Evolutionary conservation across 768 basidiomycete genomes (phyloP).

Genomic region (Pilatotrama ljubarskyi): DNA sequence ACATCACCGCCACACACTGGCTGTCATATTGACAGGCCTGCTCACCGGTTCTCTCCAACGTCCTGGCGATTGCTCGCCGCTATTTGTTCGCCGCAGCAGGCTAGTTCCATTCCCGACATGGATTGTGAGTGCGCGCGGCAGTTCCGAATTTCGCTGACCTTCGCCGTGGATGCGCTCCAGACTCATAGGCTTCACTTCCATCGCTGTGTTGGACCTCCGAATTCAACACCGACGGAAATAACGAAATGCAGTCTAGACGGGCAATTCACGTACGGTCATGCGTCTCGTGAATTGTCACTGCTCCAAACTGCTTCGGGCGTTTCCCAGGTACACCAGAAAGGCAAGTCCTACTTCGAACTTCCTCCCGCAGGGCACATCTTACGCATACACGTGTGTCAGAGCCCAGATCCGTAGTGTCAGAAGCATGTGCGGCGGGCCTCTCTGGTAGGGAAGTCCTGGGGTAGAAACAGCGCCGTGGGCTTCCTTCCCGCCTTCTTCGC

Average conservation of each 20-base stretch:
- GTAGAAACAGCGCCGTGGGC: no score
- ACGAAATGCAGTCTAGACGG: background rate
- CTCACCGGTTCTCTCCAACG: background rate
- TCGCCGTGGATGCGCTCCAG: background rate
- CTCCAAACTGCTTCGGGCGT: background rate
- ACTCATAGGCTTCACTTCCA: background rate
- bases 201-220: background rate
- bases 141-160: slow-evolving; percentile 1
- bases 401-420: no score
- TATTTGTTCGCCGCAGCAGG: background rate
- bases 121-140: background rate
- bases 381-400: background rate
- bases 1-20: slow-evolving; percentile 14
- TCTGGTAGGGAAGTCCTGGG: background rate
- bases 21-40: background rate
- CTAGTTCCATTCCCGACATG: slow-evolving; percentile 9
- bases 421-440: background rate
- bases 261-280: background rate
- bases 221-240: background rate
- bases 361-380: background rate
- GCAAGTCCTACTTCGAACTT: background rate
- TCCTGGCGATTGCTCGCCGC: background rate
- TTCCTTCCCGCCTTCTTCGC: background rate
- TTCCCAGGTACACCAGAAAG: background rate
- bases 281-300: background rate